Percentiles rank a stretch among this genome's conserved stretches.
These are phyloP conservation scores for Naematelia aurantialba DNA, from an alignment of 768 basidiomycete genomes.

Conservation along the genomic window DNA sequence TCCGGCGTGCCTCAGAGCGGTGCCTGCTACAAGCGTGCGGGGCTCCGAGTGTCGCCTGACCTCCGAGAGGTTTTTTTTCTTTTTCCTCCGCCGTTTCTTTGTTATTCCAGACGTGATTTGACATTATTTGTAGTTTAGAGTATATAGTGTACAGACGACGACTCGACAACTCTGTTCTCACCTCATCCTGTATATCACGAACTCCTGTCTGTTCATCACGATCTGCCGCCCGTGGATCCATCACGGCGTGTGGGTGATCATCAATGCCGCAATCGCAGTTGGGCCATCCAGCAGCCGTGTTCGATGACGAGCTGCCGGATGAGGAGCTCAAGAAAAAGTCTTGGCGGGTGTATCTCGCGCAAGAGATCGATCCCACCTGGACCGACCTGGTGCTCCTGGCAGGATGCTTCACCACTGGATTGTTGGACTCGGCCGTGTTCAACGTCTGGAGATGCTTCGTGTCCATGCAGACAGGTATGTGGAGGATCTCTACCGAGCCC, in stretches of 20 bases:
- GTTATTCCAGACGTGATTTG: too few relatives aligned
- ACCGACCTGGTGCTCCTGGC: slow-evolving; percentile 15
- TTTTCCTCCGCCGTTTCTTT: too few relatives aligned
- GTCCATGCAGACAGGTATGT: slow-evolving; percentile 24
- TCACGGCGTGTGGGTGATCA: background rate
- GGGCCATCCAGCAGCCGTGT: background rate
- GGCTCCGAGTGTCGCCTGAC: too few relatives aligned
- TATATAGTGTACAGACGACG: too few relatives aligned
- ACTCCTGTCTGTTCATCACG: too few relatives aligned
- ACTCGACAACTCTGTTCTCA: too few relatives aligned
- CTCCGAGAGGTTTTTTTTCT: too few relatives aligned
- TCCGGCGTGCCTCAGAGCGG: too few relatives aligned
- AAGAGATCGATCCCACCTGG: slow-evolving; percentile 11
- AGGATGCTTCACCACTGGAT: slow-evolving; percentile 19
- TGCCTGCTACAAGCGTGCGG: too few relatives aligned
- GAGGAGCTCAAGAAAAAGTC: background rate
- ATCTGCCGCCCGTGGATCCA: too few relatives aligned
- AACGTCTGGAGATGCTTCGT: slow-evolving; percentile 25
- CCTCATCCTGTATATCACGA: too few relatives aligned
- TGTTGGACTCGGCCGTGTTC: slow-evolving; percentile 23
- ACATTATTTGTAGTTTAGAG: too few relatives aligned
- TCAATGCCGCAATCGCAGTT: background rate
- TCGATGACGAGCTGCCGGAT: background rate
- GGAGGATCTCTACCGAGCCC: background rate
- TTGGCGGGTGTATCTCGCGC: slow-evolving; percentile 3